Base-by-base conservation (phyloP, 805 yeast genomes). In the Candida montana region DNA sequence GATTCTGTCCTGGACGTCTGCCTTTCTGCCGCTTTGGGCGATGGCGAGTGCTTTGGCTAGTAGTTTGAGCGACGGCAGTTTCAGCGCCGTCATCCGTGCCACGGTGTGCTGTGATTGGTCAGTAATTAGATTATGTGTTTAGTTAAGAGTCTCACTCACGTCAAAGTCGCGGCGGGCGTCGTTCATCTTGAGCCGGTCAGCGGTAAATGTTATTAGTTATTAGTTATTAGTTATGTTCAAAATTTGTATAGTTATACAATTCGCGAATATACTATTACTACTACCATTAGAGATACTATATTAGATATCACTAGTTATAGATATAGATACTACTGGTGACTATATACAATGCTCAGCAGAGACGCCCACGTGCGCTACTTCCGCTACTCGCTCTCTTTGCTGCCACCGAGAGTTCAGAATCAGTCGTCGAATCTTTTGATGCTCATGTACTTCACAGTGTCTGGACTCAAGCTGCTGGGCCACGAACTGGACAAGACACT, bases 1-100 rank as follows among this genome's bases (percentile, higher is more conserved):
- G 7, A 86, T 59, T 27, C 88, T 66, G 28, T 75, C 78, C 40
- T 72, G 71, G 12, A 85, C 59, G 27, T 75, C 82, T 17, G 72
- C 70, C 59, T 86, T 87, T 30, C 78, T 64, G 1, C 93, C 95
- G 6, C 70, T 53, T 9, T 65, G 51, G 2, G 76, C 60, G 16
- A 81, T 58, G 2, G 73, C 72, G 15, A 79, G 53, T 2, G 77
- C 53, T 33, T 75, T 65, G 28, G 81, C 72, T 1, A 81, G 53
- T 16, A 63, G 69, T 57, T 79, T 80, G 41, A 81, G 64, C 41
- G 74, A 75, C 0, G 71, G 60, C 2, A 79, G 77, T 49, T 72
- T 74, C 17, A 53, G 39, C 18, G 47, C 31, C 37, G 28, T 17
- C 36, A 44, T 33, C 11, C 38, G 30, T 4, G 10, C 6, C 4